These are phyloP conservation scores for Sporothrix brunneoviolacea DNA, from an alignment of 2,329 filamentous ascomycete genomes.

Conservation along the genomic window DNA sequence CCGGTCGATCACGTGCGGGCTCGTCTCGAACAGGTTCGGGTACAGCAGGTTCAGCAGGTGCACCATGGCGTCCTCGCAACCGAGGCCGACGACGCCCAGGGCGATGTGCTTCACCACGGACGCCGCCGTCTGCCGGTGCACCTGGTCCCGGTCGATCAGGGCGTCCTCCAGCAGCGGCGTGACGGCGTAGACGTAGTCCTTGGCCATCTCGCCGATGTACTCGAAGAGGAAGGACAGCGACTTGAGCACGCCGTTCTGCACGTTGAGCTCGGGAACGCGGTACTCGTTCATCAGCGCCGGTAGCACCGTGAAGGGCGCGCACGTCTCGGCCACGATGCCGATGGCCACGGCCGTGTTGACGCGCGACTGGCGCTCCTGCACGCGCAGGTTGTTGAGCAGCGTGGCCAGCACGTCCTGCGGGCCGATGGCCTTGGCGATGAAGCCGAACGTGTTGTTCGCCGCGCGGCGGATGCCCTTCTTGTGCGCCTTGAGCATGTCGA, in stretches of 20 bases:
- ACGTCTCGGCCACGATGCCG: constrained; percentile 96
- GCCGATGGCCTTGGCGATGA: constrained; percentile 98
- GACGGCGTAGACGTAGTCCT: constrained; percentile 98
- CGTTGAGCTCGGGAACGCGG: constrained; percentile 93
- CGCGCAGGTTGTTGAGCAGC: constrained; percentile 89
- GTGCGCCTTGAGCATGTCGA: constrained; percentile 99
- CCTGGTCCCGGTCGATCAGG: constrained; percentile 94
- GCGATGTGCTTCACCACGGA: constrained; percentile 97
- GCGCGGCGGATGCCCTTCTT: constrained; percentile 98
- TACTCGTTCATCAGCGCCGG: constrained; percentile 99
- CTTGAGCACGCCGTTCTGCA: constrained; percentile 97
- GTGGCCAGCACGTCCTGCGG: constrained; percentile 96
- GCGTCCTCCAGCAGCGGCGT: constrained; percentile 94
- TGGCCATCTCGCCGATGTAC: constrained; percentile 99
- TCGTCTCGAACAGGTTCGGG: constrained; percentile 96
- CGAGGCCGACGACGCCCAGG: constrained; percentile 91
- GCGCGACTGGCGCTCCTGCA: constrained; percentile 95
- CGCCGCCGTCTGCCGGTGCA: constrained; percentile 93
- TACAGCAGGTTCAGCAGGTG: constrained; percentile 94
- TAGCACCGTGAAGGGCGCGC: constrained; percentile 96
- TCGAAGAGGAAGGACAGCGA: constrained; percentile 96
- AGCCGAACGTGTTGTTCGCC: constrained; percentile 98
- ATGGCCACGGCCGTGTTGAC: constrained; percentile 98
- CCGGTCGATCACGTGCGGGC: constrained; percentile 94
- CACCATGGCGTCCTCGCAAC: constrained; percentile 97